Evolutionary conservation across 2,329 filamentous ascomycete species (phyloP).

Genomic region (Escovopsis weberi): DNA sequence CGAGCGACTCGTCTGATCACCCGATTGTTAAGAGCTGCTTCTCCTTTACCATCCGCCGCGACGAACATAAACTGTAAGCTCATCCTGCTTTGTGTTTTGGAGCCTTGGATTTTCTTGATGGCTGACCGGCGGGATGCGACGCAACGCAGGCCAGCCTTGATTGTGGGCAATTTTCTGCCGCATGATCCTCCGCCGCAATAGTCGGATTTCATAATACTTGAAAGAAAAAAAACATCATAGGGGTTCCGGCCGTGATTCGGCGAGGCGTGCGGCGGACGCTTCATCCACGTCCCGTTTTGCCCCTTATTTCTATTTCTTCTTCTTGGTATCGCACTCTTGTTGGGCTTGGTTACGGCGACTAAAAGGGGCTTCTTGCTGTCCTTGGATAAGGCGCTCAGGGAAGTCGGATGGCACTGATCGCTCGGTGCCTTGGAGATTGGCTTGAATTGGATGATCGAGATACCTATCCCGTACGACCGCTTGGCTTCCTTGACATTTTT

Average conservation of each 20-base stretch:
- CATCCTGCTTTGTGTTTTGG: not conserved
- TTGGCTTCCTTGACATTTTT: too few species aligned
- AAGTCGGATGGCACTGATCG: conserved; percentile 1
- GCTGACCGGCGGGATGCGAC: conserved; percentile 1
- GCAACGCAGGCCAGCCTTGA: conserved; percentile 64
- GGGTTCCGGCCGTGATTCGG: not conserved
- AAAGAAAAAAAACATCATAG: not conserved
- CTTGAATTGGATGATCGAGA: too few species aligned
- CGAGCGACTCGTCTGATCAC: conserved; percentile 51
- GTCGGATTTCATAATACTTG: not conserved
- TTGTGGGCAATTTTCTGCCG: conserved; percentile 92
- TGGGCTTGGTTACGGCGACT: too few species aligned
- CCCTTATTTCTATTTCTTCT: not conserved
- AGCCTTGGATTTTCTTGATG: not conserved
- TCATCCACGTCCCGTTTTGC: too few species aligned
- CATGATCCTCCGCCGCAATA: conserved; percentile 43
- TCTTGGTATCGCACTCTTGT: not conserved
- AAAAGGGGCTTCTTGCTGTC: not conserved
- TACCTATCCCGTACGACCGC: too few species aligned
- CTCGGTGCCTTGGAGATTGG: too few species aligned
- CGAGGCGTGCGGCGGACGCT: not conserved
- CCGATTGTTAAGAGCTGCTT: conserved; percentile 86
- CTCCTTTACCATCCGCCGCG: conserved; percentile 88
- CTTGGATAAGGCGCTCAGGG: not conserved
- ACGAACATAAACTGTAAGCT: conserved; percentile 92